Base-by-base conservation (phyloP, 768 basidiomycete genomes). In the Termitomyces sp. region DNA sequence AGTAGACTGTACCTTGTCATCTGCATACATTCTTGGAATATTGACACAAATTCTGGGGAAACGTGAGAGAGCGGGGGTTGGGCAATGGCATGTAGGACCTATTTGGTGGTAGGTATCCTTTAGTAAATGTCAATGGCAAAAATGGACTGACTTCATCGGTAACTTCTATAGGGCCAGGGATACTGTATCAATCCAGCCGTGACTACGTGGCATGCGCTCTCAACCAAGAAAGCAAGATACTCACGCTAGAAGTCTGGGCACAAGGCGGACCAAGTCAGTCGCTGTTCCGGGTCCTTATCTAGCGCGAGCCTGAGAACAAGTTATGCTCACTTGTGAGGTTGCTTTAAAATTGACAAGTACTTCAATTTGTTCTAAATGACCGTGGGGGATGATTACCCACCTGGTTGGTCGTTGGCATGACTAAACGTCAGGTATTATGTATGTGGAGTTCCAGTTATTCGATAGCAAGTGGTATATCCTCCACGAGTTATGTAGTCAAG, bases 31-130 rank as follows among this genome's bases (percentile, higher is more conserved):
- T 93, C 87, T 38, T 87, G 86, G 63, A 95, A 91, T 54, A 89
- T 82, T 25, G 84, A 78, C 19, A 89, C 81, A 67, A 96, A 94
- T 27, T 89, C 89, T 11, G 85, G 83, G n/a, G 88, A 85, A 65
- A 91, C 84, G 71, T 94, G 92, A 43, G 87, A 88, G 72, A 90
- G 74, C 42, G 85, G 82, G 1, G 89, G 89, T 59, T 87, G 88
- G 1, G 92, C 91, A 70, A 94, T 91, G 63, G 91, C 89, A 57
- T 75, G 79, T 63, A 94, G 85, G 57, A 95, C 92, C 76, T 85
- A 45, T 31, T 38, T 12, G 19, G 8, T 34, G 23, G 4, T 27
- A 25, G 34, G 40, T 31, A 19, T 4, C 4, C 2, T 25, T 29
- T n/a, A 14, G 2, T 21, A 3, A 43, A 48, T 32, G 16, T 21